phyloP scores from a whole-genome alignment of 441 rosid genomes.

The Adansonia madagascariensis region DNA sequence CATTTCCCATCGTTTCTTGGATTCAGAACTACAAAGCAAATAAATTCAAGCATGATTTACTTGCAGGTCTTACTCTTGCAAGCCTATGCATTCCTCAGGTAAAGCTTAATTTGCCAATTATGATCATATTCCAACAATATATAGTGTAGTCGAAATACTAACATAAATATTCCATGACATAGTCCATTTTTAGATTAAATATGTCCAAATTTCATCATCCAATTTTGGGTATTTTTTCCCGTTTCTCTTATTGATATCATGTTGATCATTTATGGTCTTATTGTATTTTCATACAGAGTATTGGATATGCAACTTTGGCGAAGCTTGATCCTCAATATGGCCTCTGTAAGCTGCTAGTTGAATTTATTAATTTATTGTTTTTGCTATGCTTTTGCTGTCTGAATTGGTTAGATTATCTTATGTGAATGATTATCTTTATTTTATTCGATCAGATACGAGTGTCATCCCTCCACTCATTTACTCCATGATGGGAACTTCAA shows the following conservation, averaged over 20 bases:
- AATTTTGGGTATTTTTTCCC: neutral
- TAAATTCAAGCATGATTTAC: constrained; percentile 69
- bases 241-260: neutral
- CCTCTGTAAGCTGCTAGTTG: constrained; percentile 60
- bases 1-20: constrained; percentile 81
- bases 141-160: no score
- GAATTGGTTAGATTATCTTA: neutral
- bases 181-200: neutral
- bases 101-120: neutral
- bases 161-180: neutral
- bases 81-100: constrained; percentile 99
- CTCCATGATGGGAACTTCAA: constrained; percentile 90
- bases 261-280: neutral
- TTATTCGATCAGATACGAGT: constrained; percentile 65
- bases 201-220: neutral
- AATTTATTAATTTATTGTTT: neutral
- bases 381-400: neutral
- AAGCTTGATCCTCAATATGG: constrained; percentile 95
- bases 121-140: no score
- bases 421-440: neutral
- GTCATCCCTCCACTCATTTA: constrained; percentile 86
- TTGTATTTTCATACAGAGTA: constrained; percentile 49
- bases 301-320: constrained; percentile 93
- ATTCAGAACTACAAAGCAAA: constrained; percentile 53
- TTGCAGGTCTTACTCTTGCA: constrained; percentile 93